Evolutionary conservation across 2,329 filamentous ascomycete genomes (phyloP), one percentile per base, ranked within the genome.

Genomic region (Hymenoscyphus linearis): DNA sequence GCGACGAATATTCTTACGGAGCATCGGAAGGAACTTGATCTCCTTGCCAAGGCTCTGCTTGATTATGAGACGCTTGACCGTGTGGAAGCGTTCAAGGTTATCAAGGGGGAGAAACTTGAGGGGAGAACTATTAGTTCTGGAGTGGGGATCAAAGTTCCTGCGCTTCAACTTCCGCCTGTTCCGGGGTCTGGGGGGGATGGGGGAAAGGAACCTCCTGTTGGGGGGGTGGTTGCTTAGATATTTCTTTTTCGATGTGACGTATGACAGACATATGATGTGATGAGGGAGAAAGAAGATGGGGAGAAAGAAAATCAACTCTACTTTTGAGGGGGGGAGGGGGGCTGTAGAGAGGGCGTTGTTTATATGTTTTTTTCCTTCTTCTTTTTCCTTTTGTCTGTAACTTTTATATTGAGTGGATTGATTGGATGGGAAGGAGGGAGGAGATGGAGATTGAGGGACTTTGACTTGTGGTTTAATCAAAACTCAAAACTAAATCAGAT

Each of bases 41-140:
- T 91, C 12, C 79, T 99, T 10, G 93, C 95, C 31, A 87, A 93
- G 71, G 95, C 93, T 5, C 82, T 99, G 10, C 86, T 99, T 36
- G 88, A 97, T 75, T 98, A 97, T 75, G 95, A 99, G 79, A 97
- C 92, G 0, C 78, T 99, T 57, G 89, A 89, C 74, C 90, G 88
- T 74, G 86, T 89, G 2, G 95, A 99, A 75, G 96, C 98, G 65
- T 86, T 93, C 74, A 91, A 89, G 78, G 90, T 98, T 5, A 87
- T 99, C 65, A 85, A 84, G 58, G 95, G 95, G 37, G 91, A 97
- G 77, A 88, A 89, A 72, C 79, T 99, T 40, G 80, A 86, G 0
- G 82, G 84, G 53, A 90, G 90, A 63, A 76, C 90, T 57, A 82
- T 81, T 63, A 78, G 85, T 63, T 80, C 84, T 22, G 75, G 80